Evolutionary conservation across 805 yeast species (phyloP), one percentile per base, ranked within the genome.

Genomic region (Candida pini): DNA sequence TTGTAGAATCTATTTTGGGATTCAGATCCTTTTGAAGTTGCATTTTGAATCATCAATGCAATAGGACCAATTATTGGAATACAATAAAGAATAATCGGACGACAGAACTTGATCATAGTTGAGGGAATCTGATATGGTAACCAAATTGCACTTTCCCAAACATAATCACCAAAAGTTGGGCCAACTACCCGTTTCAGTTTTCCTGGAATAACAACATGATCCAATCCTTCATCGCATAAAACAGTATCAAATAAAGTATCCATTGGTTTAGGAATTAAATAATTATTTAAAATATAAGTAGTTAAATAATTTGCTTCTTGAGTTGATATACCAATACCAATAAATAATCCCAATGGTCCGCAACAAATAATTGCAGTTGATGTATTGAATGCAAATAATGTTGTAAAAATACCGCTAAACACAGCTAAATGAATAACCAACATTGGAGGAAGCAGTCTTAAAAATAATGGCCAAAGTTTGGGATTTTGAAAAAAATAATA

Each of bases 151-250:
- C 15, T 28, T 24, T 47, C 44, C 31, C 33, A 34, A 21, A 48
- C 10, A 8, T 34, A 34, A 25, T 57, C 54, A 9, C 49, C 52
- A 28, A 54, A 48, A 3, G 49, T 33, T 13, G 51, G 47, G 3
- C 44, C 46, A 10, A 57, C 60, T 8, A 53, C 44, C 30, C 63
- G 44, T 36, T 49, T 51, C 30, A 58, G 34, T 35, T 53, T 58
- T 5, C 62, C 63, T 0, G 61, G 59, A n/a, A 51, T 40, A n/a
- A 57, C 62, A 4, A 55, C 39, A 3, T 32, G 26, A 28, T 53
- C 54, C 25, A 54, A 40, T 0, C 58, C 58, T 21, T 47, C 45
- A 8, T 43, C 31, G 32, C 60, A 56, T 26, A 58, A 33, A 9
- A 57, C 47, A 4, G 37, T 36, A 33, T 56, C 59, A 36, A 56